phyloP scores from a whole-genome alignment of 73 alveolate genomes.

The Tetrahymena elliotti region DNA sequence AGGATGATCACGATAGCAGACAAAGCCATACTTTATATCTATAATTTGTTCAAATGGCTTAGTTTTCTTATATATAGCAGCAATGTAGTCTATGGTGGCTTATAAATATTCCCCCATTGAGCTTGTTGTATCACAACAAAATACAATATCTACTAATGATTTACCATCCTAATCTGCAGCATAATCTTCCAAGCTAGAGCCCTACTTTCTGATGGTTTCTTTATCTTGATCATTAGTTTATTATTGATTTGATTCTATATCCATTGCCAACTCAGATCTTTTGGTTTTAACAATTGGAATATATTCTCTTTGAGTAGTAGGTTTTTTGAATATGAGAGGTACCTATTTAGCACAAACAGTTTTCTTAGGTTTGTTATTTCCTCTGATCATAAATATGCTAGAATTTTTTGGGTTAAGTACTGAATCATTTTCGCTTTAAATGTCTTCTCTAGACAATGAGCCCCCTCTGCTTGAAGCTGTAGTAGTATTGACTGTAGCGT shows the following conservation, averaged over 20 bases:
- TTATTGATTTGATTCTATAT: not conserved
- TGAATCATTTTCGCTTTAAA: not conserved
- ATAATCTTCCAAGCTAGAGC: not conserved
- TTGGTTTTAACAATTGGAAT: not conserved
- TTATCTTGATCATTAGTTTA: not conserved
- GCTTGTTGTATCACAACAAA: constrained; percentile 68
- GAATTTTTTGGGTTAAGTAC: not conserved
- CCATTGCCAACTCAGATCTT: not conserved
- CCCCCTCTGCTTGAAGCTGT: not conserved
- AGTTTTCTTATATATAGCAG: constrained; percentile 39
- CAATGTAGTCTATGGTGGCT: constrained; percentile 53
- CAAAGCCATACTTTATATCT: constrained; percentile 54
- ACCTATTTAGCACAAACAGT: not conserved
- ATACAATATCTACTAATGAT: constrained; percentile 51
- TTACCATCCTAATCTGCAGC: not conserved
- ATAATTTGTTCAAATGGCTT: constrained; percentile 36
- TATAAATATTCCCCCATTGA: constrained; percentile 64
- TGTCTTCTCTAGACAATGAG: not conserved
- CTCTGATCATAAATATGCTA: not conserved
- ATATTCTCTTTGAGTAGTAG: not conserved
- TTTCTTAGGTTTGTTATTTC: not conserved
- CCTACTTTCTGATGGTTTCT: not conserved
- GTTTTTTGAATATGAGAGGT: not conserved
- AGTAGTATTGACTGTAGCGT: not conserved
- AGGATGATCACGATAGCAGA: constrained; percentile 73